Evolutionary conservation across 805 yeast species (phyloP).

Genomic region (Pichia rugopelliculosa): DNA sequence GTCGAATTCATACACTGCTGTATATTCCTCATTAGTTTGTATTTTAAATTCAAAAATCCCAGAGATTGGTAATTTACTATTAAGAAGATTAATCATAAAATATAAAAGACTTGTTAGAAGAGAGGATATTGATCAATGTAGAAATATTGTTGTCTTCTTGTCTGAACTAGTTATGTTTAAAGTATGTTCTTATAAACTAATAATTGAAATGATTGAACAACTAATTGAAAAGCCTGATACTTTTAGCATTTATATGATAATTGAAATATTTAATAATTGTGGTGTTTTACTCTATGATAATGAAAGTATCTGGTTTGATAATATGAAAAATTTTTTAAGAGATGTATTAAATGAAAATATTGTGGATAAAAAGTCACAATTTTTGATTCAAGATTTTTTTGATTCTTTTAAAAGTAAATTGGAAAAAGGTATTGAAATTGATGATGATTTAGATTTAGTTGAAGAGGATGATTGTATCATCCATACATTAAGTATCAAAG

Average conservation of each 20-base stretch:
- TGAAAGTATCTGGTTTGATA: constrained; percentile 27
- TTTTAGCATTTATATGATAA: constrained; percentile 49
- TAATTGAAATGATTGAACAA: constrained; percentile 44
- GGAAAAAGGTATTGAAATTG: constrained; percentile 31
- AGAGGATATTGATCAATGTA: constrained; percentile 38
- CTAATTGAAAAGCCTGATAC: constrained; percentile 40
- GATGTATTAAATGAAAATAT: constrained; percentile 49
- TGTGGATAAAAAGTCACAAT: constrained; percentile 36
- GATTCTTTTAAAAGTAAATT: constrained; percentile 40
- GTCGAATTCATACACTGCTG: constrained; percentile 34
- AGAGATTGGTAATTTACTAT: constrained; percentile 52
- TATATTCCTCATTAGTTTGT: constrained; percentile 51
- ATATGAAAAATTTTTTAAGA: constrained; percentile 51
- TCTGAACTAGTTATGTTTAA: constrained; percentile 58
- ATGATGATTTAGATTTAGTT: constrained; percentile 48
- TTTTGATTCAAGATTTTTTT: constrained; percentile 45
- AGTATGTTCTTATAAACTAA: constrained; percentile 48
- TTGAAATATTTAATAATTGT: constrained; percentile 39
- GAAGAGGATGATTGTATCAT: constrained; percentile 55
- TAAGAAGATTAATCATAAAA: constrained; percentile 45
- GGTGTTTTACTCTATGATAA: constrained; percentile 47
- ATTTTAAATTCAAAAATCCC: constrained; percentile 64
- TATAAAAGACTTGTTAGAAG: constrained; percentile 48
- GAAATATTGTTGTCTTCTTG: constrained; percentile 41
- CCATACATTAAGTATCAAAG: constrained; percentile 51